phyloP scores from a whole-genome alignment of 2,329 filamentous ascomycete species.

The Phyllosticta capitalensis region DNA sequence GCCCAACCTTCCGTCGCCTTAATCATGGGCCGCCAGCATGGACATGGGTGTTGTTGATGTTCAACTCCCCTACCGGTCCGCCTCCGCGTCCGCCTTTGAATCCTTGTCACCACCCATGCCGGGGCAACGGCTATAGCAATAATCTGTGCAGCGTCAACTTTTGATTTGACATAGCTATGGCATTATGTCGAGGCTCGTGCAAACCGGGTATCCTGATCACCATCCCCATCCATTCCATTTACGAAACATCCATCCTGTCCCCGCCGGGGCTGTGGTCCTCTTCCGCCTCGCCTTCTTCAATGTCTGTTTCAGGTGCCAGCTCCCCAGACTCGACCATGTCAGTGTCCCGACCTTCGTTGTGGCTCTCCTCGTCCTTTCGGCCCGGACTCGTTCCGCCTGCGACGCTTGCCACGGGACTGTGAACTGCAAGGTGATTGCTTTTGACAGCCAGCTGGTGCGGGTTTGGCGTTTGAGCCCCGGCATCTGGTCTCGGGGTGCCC shows the following conservation, averaged over 20 bases:
- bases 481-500: conserved; percentile 37
- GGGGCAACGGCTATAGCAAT: neutral
- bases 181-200: neutral
- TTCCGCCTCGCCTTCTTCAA: conserved; percentile 16
- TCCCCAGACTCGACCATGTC: conserved; percentile 9
- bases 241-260: conserved; percentile 11
- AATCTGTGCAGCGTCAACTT: neutral
- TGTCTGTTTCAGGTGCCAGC: conserved; percentile 8
- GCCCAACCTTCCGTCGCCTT: neutral
- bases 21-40: neutral
- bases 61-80: neutral
- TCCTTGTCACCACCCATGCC: neutral
- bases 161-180: neutral
- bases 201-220: neutral
- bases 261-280: conserved; percentile 3
- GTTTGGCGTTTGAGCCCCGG: conserved; percentile 15
- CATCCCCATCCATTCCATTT: neutral
- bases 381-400: conserved; percentile 20
- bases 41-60: neutral
- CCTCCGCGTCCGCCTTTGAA: neutral
- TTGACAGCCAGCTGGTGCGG: neutral
- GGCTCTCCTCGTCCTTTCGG: conserved; percentile 17
- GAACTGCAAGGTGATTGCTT: neutral
- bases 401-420: conserved; percentile 17
- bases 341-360: conserved; percentile 21